Evolutionary conservation across 345 rosid genomes (phyloP).

Genomic region (Hirschfeldia incana): DNA sequence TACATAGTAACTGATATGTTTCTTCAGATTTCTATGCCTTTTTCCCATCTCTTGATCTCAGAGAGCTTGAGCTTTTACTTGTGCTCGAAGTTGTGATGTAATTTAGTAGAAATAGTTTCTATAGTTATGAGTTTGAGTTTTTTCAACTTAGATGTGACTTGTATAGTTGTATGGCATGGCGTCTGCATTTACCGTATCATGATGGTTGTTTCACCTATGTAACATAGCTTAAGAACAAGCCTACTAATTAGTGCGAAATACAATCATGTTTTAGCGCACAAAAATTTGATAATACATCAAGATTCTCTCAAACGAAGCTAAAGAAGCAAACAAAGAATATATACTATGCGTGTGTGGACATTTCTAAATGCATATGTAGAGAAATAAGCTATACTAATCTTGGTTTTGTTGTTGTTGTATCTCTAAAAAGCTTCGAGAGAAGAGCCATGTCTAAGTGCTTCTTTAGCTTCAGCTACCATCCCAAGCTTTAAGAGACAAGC

Average conservation of each 20-base stretch:
- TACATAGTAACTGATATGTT: neutral
- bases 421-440: slow-evolving; percentile 61
- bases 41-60: neutral
- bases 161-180: neutral
- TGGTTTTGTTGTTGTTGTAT: slow-evolving; percentile 14
- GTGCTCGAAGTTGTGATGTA: neutral
- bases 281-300: slow-evolving; percentile 25
- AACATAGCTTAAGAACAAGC: slow-evolving; percentile 19
- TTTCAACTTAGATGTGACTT: slow-evolving; percentile 3
- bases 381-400: slow-evolving; percentile 43
- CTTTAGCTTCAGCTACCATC: slow-evolving; percentile 82
- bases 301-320: slow-evolving; percentile 29
- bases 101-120: neutral
- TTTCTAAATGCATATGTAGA: slow-evolving; percentile 17
- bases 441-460: slow-evolving; percentile 83
- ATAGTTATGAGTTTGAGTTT: neutral
- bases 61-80: neutral
- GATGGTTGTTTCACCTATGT: slow-evolving; percentile 13
- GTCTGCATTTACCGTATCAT: slow-evolving; percentile 1
- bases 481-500: slow-evolving; percentile 84
- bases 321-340: slow-evolving; percentile 22
- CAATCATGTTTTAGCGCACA: slow-evolving; percentile 27
- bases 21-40: neutral
- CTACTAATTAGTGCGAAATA: neutral
- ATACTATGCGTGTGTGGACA: slow-evolving; percentile 25